Evolutionary conservation across 345 rosid species (phyloP), one percentile per base, ranked within the genome.

Genomic region (Euphorbia pulcherrima): DNA sequence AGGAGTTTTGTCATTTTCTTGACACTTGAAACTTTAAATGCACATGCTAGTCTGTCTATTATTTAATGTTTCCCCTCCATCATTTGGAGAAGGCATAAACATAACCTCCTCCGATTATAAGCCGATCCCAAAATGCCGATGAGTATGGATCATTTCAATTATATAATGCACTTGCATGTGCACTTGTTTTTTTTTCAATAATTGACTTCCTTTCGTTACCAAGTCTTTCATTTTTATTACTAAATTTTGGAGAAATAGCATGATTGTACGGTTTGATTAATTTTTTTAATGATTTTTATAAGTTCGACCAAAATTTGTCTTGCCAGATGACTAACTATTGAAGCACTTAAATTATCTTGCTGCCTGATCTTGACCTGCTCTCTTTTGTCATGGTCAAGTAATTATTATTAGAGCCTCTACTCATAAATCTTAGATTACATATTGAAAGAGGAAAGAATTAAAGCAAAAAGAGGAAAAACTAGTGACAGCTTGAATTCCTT

Each of bases 11-110:
- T 54, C 48, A 33, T 23, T 71, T 75, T 68, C 37, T 35, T 47
- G 61, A 50, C 61, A 50, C 28, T 56, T 37, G 13, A 30, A 50
- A 16, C 62, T 67, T 72, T 5, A 69, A 69, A 39, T 60, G 57
- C 69, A 63, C 74, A 59, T 59, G 73, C 81, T 21, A 41, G 56
- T 48, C 68, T 23, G 61, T 64, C 44, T 12, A 3, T 23, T 41
- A 17, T 48, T 18, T 48, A 30, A 37, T 61, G 20, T 47, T 2
- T 30, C 3, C 52, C 52, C 52, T 48, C 18, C 0, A 16, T 48
- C 18, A 16, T 47, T 16, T 17, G 20, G 52, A 48, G 52, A 2
- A 39, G 44, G 7, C 44, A 9, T 39, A 39, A 44, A 44, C 54
- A 56, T 26, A 56, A 27, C 18, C 18, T 4, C 18, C 18, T 4